phyloP scores from a whole-genome alignment of 768 basidiomycete genomes.

The Phanerochaete carnosa region DNA sequence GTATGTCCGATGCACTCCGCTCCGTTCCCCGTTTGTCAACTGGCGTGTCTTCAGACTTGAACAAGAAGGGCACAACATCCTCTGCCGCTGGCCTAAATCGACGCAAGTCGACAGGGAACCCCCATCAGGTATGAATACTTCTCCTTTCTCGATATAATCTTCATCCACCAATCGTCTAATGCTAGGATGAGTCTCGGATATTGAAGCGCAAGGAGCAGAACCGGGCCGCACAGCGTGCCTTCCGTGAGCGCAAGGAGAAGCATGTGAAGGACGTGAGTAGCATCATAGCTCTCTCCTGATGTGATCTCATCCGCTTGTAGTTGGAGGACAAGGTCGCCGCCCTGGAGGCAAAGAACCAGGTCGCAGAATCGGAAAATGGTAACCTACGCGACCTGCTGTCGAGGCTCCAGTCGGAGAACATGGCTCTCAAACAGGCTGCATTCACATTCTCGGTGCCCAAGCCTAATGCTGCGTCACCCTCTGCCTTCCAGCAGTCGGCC shows the following conservation, averaged over 20 bases:
- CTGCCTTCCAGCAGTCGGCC: slow-evolving; percentile 10
- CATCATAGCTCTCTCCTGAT: slow-evolving; percentile 5
- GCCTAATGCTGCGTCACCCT: slow-evolving; percentile 15
- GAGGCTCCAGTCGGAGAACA: slow-evolving; percentile 84
- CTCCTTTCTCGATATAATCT: background rate
- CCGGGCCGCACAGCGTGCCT: slow-evolving; percentile 93
- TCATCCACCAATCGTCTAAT: background rate
- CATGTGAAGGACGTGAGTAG: slow-evolving; percentile 89
- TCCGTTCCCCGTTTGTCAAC: background rate
- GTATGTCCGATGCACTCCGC: slow-evolving; percentile 32
- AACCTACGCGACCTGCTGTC: slow-evolving; percentile 84
- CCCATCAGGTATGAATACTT: slow-evolving; percentile 29
- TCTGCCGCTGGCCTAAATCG: slow-evolving; percentile 13
- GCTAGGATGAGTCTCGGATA: slow-evolving; percentile 68
- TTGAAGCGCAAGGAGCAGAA: slow-evolving; percentile 97
- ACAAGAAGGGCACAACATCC: background rate
- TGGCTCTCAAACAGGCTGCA: slow-evolving; percentile 71
- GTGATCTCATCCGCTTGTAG: slow-evolving; percentile 34
- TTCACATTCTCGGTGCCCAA: slow-evolving; percentile 85
- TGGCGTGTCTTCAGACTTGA: background rate
- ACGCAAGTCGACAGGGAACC: slow-evolving; percentile 39
- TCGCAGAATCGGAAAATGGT: slow-evolving; percentile 74
- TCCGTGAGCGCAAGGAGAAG: slow-evolving; percentile 95
- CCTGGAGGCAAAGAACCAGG: slow-evolving; percentile 79
- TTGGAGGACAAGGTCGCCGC: slow-evolving; percentile 89